Percentiles rank a stretch among this genome's conserved stretches.
Evolutionary conservation across 345 rosid species (phyloP).

Genomic region (Eucalyptus microcorys): DNA sequence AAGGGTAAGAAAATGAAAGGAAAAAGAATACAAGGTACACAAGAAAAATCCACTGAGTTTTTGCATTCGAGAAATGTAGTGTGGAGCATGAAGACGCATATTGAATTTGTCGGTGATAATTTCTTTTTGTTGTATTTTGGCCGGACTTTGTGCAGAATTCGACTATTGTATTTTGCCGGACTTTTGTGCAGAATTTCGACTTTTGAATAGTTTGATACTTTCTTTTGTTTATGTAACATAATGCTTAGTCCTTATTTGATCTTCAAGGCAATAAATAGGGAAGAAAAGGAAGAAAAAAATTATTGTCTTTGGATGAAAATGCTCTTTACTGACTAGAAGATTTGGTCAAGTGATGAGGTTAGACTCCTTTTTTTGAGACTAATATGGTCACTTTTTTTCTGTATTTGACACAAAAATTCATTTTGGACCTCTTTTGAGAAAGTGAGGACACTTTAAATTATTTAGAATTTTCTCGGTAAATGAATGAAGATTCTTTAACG

Average conservation of each 20-base stretch:
- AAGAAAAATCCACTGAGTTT: conserved; percentile 3
- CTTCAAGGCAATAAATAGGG: not conserved
- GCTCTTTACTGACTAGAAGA: too few species aligned
- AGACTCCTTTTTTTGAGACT: too few species aligned
- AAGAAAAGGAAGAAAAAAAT: too few species aligned
- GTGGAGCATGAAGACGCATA: conserved; percentile 21
- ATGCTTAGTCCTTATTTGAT: not conserved
- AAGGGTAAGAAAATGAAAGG: not conserved
- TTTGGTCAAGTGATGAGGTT: fast-evolving
- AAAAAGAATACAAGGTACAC: not conserved
- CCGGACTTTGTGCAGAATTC: not conserved
- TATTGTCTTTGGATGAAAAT: too few species aligned
- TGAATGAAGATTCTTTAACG: too few species aligned
- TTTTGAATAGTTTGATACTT: not conserved
- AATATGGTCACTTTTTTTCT: fast-evolving
- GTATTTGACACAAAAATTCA: fast-evolving
- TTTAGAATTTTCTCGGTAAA: too few species aligned
- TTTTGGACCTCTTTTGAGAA: too few species aligned
- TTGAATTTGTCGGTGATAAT: conserved; percentile 16
- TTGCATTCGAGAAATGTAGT: conserved; percentile 35
- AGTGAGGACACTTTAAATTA: too few species aligned
- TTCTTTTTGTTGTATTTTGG: not conserved
- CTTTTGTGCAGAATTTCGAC: too few species aligned
- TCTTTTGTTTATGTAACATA: not conserved
- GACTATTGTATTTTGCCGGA: too few species aligned